phyloP scores from a whole-genome alignment of 1,139 yeast species.

The Nakaseomyces nivariensis region DNA sequence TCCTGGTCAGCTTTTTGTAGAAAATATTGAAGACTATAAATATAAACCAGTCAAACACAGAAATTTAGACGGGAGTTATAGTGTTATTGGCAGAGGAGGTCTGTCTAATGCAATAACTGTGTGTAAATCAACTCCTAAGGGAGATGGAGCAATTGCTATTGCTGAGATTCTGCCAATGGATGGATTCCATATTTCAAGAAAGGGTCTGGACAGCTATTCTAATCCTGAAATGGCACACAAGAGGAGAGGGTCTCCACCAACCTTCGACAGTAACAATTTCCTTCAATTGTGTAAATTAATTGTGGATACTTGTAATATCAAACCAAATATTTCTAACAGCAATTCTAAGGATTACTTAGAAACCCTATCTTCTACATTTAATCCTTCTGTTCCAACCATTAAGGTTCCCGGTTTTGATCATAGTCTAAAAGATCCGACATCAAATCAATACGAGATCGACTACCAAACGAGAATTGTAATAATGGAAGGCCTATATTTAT shows the following conservation, averaged over 20 bases:
- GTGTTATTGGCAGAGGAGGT: constrained; percentile 32
- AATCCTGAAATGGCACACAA: constrained; percentile 49
- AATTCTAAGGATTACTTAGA: constrained; percentile 8
- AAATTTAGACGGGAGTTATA: not conserved
- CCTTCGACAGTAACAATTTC: constrained; percentile 58
- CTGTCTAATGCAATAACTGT: constrained; percentile 19
- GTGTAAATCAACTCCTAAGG: not conserved
- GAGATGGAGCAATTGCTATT: constrained; percentile 10
- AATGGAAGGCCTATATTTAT: constrained; percentile 56
- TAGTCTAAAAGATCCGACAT: constrained; percentile 50
- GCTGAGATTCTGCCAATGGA: constrained; percentile 54
- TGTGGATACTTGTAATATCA: constrained; percentile 19
- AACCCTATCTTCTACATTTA: constrained; percentile 14
- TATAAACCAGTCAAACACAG: constrained; percentile 23
- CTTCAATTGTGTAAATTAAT: constrained; percentile 30
- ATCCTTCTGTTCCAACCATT: constrained; percentile 30
- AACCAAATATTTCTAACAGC: constrained; percentile 4
- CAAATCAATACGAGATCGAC: constrained; percentile 36
- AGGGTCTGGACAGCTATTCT: constrained; percentile 40
- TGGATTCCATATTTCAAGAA: constrained; percentile 70
- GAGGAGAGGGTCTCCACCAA: constrained; percentile 76
- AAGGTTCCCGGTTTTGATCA: constrained; percentile 74
- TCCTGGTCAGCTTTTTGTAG: constrained; percentile 33
- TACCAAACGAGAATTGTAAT: constrained; percentile 40
- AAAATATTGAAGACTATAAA: constrained; percentile 40